Percentiles rank a stretch among this genome's conserved stretches.
These are phyloP conservation scores for Rutstroemia sp. DNA, from an alignment of 2,329 filamentous ascomycete genomes.

Conservation along the genomic window DNA sequence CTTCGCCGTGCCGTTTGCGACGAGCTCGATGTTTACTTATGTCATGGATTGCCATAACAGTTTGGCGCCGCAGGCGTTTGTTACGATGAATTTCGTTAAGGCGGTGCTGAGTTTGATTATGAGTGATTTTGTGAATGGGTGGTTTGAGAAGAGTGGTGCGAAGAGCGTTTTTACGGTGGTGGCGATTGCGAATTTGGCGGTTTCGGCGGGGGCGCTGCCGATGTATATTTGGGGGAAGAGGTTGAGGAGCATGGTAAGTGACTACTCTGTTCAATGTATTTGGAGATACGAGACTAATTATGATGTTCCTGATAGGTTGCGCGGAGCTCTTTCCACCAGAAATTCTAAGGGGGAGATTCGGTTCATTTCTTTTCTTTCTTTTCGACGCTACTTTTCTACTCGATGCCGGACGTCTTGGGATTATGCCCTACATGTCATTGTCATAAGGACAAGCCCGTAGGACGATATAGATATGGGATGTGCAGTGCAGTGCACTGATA, in stretches of 20 bases:
- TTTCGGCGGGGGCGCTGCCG: conserved; percentile 19
- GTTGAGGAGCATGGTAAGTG: conserved; percentile 25
- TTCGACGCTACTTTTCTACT: not conserved
- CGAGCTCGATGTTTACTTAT: conserved; percentile 33
- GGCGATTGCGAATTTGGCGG: conserved; percentile 16
- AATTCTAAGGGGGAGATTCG: conserved; percentile 8
- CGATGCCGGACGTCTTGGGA: not conserved
- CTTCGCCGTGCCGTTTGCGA: conserved; percentile 32
- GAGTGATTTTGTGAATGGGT: conserved; percentile 22
- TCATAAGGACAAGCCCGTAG: too few species aligned
- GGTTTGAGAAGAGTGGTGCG: conserved; percentile 24
- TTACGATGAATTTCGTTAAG: conserved; percentile 36
- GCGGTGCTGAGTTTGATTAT: conserved; percentile 31
- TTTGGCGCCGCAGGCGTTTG: conserved; percentile 35
- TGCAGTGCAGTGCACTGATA: too few species aligned
- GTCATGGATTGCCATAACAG: conserved; percentile 35
- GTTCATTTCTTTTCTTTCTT: not conserved
- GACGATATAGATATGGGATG: too few species aligned
- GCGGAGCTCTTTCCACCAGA: conserved; percentile 15
- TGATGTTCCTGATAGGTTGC: conserved; percentile 9
- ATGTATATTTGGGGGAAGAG: conserved; percentile 28
- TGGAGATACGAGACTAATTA: not conserved
- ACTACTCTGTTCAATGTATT: not conserved
- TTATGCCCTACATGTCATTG: not conserved
- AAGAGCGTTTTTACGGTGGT: conserved; percentile 18